Percentiles rank a stretch among this genome's conserved stretches.
Conservation (phyloP, 495 filamentous ascomycete genomes). For the Lasiosphaeriaceae sp. region DNA sequence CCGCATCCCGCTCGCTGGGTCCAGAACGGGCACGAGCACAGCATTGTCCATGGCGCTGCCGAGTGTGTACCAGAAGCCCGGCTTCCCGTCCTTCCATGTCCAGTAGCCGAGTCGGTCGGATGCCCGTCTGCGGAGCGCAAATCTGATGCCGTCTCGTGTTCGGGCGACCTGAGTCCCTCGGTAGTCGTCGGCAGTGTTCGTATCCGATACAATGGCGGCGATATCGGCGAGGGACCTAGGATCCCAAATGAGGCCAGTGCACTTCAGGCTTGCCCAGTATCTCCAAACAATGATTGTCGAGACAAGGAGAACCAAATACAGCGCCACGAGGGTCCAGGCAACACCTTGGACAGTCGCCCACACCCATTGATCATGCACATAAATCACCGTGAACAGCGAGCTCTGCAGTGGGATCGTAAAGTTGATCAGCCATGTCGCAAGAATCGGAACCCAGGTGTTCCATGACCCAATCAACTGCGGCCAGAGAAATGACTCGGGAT, state of each 20-base stretch:
- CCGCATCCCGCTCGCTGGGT: constrained; percentile 23
- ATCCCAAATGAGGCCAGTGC: constrained; percentile 81
- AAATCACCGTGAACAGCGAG: constrained; percentile 43
- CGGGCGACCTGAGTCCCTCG: constrained; percentile 52
- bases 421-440: constrained; percentile 43
- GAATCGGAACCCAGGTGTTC: constrained; percentile 40
- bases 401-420: constrained; percentile 46
- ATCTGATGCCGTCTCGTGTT: constrained; percentile 46
- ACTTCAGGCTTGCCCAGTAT: constrained; percentile 45
- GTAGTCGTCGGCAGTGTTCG: constrained; percentile 70
- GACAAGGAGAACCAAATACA: constrained; percentile 64
- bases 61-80: constrained; percentile 41
- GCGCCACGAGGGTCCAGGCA: constrained; percentile 70
- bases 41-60: constrained; percentile 35
- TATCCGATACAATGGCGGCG: constrained; percentile 67
- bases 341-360: constrained; percentile 76
- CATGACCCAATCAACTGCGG: constrained; percentile 41
- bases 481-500: constrained; percentile 48
- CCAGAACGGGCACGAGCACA: constrained; percentile 17
- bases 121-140: constrained; percentile 45
- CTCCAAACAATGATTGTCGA: constrained; percentile 51
- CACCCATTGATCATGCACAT: constrained; percentile 53
- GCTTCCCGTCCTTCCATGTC: constrained; percentile 52
- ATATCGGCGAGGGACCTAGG: constrained; percentile 75
- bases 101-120: constrained; percentile 78